Conservation (phyloP, 495 filamentous ascomycete genomes). For the Tetracladium setigerum region DNA sequence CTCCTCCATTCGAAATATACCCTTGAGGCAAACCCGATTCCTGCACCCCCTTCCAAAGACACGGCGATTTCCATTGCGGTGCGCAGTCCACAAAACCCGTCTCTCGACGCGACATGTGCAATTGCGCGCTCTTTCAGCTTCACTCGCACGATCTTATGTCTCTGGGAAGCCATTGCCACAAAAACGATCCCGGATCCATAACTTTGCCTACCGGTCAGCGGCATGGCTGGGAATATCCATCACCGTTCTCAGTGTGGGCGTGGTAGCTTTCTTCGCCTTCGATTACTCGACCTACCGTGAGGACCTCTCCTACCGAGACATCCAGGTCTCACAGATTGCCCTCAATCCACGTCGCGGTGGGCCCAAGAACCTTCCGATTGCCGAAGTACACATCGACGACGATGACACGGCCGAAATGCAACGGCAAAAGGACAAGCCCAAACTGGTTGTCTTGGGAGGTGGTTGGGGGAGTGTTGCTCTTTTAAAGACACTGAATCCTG, state of each 20-base stretch:
- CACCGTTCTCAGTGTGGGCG: conserved; percentile 34
- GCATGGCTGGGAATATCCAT: conserved; percentile 41
- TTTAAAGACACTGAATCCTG: conserved; percentile 81
- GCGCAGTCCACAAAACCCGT: background rate
- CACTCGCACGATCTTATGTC: conserved; percentile 15
- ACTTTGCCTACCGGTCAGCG: conserved; percentile 42
- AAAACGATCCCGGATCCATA: conserved; percentile 32
- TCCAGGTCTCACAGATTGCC: conserved; percentile 75
- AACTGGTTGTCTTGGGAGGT: conserved; percentile 84
- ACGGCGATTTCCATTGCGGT: too few relatives aligned
- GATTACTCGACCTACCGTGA: conserved; percentile 87
- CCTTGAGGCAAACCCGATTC: too few relatives aligned
- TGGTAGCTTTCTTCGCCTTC: conserved; percentile 87
- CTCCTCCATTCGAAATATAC: too few relatives aligned
- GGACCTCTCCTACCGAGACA: conserved; percentile 53
- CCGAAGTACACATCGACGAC: conserved; percentile 79
- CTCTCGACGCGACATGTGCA: background rate
- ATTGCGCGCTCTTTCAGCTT: background rate
- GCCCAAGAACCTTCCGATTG: conserved; percentile 93
- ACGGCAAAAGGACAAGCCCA: conserved; percentile 74
- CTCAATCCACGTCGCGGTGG: conserved; percentile 77
- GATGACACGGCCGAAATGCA: conserved; percentile 64
- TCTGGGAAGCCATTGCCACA: conserved; percentile 43
- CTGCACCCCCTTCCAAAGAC: too few relatives aligned
- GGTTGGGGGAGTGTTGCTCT: conserved; percentile 94